Conservation (phyloP, 2,329 filamentous ascomycete genomes). For the Fusarium torreyae region DNA sequence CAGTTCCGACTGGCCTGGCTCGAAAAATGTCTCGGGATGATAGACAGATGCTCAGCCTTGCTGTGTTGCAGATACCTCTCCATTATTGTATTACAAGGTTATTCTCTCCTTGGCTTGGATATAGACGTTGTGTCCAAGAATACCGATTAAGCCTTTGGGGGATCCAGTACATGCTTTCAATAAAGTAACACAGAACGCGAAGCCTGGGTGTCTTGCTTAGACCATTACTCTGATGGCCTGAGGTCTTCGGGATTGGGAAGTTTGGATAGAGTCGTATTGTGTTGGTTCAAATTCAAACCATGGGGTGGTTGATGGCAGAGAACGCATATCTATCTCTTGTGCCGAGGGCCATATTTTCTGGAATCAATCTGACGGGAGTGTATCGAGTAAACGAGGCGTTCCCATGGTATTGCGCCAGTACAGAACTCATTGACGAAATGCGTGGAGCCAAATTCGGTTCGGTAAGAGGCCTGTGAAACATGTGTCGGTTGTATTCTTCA, state of each 20-base stretch:
- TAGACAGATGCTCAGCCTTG: slow-evolving; percentile 38
- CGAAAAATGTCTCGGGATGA: slow-evolving; percentile 17
- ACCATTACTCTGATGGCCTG: neutral
- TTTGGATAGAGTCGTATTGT: neutral
- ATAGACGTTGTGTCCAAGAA: slow-evolving; percentile 9
- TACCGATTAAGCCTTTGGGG: slow-evolving; percentile 32
- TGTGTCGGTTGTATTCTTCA: slow-evolving; percentile 44
- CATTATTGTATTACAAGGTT: neutral
- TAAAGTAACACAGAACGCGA: slow-evolving; percentile 36
- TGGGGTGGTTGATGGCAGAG: slow-evolving; percentile 2
- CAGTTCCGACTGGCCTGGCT: slow-evolving; percentile 24
- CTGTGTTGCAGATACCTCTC: neutral
- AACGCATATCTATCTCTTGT: slow-evolving; percentile 6
- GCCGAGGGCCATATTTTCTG: neutral
- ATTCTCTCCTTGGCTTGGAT: neutral
- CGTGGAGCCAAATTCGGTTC: slow-evolving; percentile 46
- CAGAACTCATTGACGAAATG: slow-evolving; percentile 37
- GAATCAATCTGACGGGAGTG: slow-evolving; percentile 31
- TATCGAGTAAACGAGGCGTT: slow-evolving; percentile 37
- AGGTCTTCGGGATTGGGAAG: neutral
- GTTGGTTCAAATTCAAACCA: neutral
- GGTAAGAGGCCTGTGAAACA: slow-evolving; percentile 46
- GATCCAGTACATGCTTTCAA: slow-evolving; percentile 39
- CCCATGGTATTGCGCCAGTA: slow-evolving; percentile 33
- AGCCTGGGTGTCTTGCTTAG: slow-evolving; percentile 21